phyloP scores from a whole-genome alignment of 2,329 filamentous ascomycete species.

The Orbilia ellipsospora region DNA sequence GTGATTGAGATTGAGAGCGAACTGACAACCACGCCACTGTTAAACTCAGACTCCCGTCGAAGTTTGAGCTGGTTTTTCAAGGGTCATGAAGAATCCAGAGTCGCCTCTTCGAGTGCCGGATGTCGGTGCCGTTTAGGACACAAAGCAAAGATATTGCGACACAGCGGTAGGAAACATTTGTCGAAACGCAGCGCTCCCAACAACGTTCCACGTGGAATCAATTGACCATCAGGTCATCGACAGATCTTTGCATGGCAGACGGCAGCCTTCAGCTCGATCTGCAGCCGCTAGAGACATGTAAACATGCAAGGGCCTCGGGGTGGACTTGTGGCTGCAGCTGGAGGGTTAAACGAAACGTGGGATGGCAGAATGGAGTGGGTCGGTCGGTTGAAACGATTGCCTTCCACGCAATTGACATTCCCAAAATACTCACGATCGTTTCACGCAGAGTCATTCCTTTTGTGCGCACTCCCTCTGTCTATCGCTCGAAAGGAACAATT shows the following conservation, averaged over 20 bases:
- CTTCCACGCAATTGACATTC: conserved; percentile 1
- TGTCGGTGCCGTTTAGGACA: conserved; percentile 42
- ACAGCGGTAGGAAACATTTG: background rate
- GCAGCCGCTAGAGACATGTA: conserved; percentile 14
- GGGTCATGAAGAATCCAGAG: conserved; percentile 23
- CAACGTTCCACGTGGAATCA: conserved; percentile 43
- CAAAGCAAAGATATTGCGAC: background rate
- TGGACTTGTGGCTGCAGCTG: conserved; percentile 3
- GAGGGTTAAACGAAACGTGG: conserved; percentile 1
- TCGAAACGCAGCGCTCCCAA: background rate
- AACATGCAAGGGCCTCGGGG: background rate
- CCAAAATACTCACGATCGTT: conserved; percentile 8
- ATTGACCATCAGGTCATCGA: conserved; percentile 8
- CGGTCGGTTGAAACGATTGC: conserved; percentile 22
- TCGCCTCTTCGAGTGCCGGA: background rate
- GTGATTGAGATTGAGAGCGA: conserved; percentile 15
- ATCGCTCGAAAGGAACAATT: conserved; percentile 1
- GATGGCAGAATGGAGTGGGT: background rate
- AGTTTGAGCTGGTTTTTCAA: conserved; percentile 44
- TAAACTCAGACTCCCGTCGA: background rate
- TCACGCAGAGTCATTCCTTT: conserved; percentile 7
- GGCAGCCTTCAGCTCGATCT: conserved; percentile 51
- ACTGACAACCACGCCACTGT: conserved; percentile 48
- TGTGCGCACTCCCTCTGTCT: background rate
- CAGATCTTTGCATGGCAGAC: conserved; percentile 23